phyloP scores from a whole-genome alignment of 306 rosid genomes.

The Casuarina equisetifolia region DNA sequence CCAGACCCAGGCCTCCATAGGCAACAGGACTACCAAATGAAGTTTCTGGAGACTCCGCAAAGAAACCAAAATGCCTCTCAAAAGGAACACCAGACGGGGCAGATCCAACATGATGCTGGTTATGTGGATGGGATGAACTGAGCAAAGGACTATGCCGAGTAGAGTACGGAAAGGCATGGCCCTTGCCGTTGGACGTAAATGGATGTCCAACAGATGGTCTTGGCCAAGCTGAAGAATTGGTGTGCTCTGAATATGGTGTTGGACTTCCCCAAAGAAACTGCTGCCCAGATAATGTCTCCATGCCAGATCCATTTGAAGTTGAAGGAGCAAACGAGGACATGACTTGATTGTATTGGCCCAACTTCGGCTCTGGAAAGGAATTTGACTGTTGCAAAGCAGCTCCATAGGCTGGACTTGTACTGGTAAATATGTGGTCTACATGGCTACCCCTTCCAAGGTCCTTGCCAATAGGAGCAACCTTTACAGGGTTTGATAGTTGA shows the following conservation, averaged over 20 bases:
- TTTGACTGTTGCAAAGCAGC: constrained; percentile 56
- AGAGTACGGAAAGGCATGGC: constrained; percentile 62
- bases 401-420: constrained; percentile 50
- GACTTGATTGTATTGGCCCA: constrained; percentile 63
- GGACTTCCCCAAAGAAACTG: constrained; percentile 99
- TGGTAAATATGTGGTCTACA: constrained; percentile 44
- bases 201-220: constrained; percentile 64
- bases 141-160: constrained; percentile 63
- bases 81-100: constrained; percentile 92
- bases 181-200: constrained; percentile 71
- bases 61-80: constrained; percentile 86
- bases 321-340: constrained; percentile 55
- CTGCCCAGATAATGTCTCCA: constrained; percentile 91
- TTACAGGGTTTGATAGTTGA: constrained; percentile 57
- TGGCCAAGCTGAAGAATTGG: constrained; percentile 75
- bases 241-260: constrained; percentile 53
- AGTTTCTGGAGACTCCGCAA: constrained; percentile 82
- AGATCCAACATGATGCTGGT: constrained; percentile 80
- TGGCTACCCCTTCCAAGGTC: constrained; percentile 68
- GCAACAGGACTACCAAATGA: constrained; percentile 65
- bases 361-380: constrained; percentile 76
- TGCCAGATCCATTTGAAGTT: constrained; percentile 65
- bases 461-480: constrained; percentile 77
- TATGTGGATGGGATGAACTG: constrained; percentile 57
- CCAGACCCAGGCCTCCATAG: constrained; percentile 64